phyloP scores from a whole-genome alignment of 176 grass and related monocot genomes.

The Rhynchospora pubera region DNA sequence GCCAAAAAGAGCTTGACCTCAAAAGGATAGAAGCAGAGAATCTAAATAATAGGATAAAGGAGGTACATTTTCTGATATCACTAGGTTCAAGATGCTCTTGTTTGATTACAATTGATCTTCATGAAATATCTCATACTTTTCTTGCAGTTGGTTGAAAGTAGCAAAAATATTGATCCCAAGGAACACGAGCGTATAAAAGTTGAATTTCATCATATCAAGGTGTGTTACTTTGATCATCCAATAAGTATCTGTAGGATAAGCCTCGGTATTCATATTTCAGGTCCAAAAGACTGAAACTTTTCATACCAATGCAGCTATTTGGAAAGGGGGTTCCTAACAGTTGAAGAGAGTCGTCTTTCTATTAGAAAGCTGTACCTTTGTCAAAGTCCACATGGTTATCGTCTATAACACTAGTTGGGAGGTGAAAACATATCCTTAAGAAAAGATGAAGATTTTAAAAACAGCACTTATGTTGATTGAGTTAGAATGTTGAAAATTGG shows the following conservation, averaged over 20 bases:
- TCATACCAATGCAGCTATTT: background rate
- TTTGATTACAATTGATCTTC: slow-evolving; percentile 14
- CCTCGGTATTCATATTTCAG: slow-evolving; percentile 4
- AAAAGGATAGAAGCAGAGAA: slow-evolving; percentile 54
- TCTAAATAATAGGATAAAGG: slow-evolving; percentile 63
- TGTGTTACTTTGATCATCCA: slow-evolving; percentile 20
- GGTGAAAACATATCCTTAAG: too few species aligned
- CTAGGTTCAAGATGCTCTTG: background rate
- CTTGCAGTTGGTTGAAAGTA: slow-evolving; percentile 67
- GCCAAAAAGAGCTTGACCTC: slow-evolving; percentile 51
- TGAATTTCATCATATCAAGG: slow-evolving; percentile 78
- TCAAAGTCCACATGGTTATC: background rate
- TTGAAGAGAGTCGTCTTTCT: background rate
- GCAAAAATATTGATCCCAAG: slow-evolving; percentile 62
- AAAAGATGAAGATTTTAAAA: too few species aligned
- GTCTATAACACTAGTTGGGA: too few species aligned
- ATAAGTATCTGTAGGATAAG: background rate
- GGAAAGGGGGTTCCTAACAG: background rate
- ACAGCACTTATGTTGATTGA: too few species aligned
- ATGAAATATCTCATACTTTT: slow-evolving; percentile 2
- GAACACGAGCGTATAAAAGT: slow-evolving; percentile 66
- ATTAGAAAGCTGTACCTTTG: background rate
- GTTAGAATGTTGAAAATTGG: background rate
- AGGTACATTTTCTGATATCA: slow-evolving; percentile 41
- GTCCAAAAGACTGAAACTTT: background rate